Base-by-base conservation (phyloP, 129 eudicot species). In the Gnaphalium uliginosum region DNA sequence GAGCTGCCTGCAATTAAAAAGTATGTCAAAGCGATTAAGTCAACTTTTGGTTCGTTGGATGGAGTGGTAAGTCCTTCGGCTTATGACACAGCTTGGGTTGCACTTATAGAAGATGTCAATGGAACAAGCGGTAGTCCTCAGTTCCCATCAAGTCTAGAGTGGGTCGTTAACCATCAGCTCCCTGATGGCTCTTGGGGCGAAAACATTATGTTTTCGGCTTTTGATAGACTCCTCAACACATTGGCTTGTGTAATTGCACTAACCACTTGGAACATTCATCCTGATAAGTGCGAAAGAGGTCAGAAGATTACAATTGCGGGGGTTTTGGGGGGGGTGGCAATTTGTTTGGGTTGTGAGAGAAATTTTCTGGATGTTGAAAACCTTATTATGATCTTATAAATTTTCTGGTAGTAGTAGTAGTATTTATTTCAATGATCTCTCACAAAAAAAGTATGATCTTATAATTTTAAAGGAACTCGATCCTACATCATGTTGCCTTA, bases 171-270 rank as follows among this genome's bases (percentile, higher is more conserved):
- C 17, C 21, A 69, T 43, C 73, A 69, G 35, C 73, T 39, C 7
- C 59, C 10, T 2, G 73, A 69, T 69, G 73, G 73, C 30, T 69
- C 73, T 0, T 69, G 73, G 73, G 73, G 73, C 7, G 73, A 23
- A 4, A 8, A 60, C 5, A 17, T 30, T 27, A 21, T 69, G 22
- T 69, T 69, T 22, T 69, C 73, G 19, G 73, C 73, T 15, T 69
- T 39, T 41, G 73, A 69, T 8, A 50, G 58, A 18, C 37, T 69
- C 19, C 48, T 69, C 58, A 69, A 41, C 59, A 69, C 73, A 6
- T 41, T 69, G 30, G 73, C 59, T 0, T 69, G 73, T 19, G 48
- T 43, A 11, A n/a, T 69, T 29, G 59, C 73, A 23, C 73, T 69
- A 4, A 69, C 53, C 7, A 8, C 4, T 22, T 69, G 73, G 73